These are phyloP conservation scores for Yarrowia sp. DNA, from an alignment of 805 yeast genomes.

Conservation along the genomic window DNA sequence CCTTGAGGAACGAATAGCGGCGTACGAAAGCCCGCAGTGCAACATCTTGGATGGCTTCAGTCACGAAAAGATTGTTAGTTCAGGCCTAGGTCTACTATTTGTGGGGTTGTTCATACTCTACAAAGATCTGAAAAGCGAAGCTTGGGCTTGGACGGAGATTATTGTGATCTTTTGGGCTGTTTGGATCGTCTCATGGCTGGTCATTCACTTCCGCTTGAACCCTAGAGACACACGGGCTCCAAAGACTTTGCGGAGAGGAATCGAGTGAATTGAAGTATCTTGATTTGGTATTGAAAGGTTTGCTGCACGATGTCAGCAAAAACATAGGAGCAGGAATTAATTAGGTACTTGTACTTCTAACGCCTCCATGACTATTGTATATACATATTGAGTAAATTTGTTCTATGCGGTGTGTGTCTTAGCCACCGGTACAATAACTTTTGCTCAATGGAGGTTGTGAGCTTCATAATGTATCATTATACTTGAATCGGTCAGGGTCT, in stretches of 20 bases:
- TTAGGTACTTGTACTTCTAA: too few species aligned
- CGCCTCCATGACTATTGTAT: neutral
- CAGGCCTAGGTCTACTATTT: slow-evolving; percentile 4
- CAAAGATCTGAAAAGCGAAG: neutral
- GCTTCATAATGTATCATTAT: too few species aligned
- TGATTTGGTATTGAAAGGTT: too few species aligned
- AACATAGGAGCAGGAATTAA: too few species aligned
- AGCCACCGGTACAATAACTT: too few species aligned
- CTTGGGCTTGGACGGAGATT: slow-evolving; percentile 13
- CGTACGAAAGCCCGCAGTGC: slow-evolving; percentile 10
- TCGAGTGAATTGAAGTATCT: too few species aligned
- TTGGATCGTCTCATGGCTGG: slow-evolving; percentile 7
- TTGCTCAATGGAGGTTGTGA: too few species aligned
- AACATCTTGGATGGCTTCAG: slow-evolving; percentile 5
- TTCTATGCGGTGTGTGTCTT: too few species aligned
- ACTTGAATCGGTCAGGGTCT: too few species aligned
- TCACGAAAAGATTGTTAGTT: slow-evolving; percentile 8
- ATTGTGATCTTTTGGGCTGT: neutral
- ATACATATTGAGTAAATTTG: neutral
- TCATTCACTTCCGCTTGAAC: neutral
- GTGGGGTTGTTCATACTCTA: slow-evolving; percentile 15
- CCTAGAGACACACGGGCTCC: neutral
- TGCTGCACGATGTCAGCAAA: too few species aligned
- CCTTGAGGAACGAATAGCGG: slow-evolving; percentile 30
- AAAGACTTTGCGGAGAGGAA: neutral